Evolutionary conservation across 2,329 filamentous ascomycete genomes (phyloP), one percentile per base, ranked within the genome.

Genomic region (Fusarium marasasianum): DNA sequence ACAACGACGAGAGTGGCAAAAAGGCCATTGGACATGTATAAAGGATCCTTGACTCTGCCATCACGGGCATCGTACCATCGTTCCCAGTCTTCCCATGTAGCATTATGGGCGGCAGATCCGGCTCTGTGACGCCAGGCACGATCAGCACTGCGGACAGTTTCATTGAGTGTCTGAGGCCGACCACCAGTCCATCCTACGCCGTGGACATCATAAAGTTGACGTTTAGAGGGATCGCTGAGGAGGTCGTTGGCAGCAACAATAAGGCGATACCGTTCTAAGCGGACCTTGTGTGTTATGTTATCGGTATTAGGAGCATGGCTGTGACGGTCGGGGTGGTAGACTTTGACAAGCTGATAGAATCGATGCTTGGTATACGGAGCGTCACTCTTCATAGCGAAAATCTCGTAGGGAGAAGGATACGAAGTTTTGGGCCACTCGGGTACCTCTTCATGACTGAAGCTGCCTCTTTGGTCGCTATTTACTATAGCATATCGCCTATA

Each of bases 71-170:
- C 86, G 76, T 93, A 89, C 91, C 93, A 97, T 50, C 87, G 88
- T 84, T 98, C 94, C 95, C 95, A 98, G 81, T 99, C 96, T 81
- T 99, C 96, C 96, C 96, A 99, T 0, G 96, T 98, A 2, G 94
- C 96, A 81, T 98, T 98, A 76, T 84, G 83, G 57, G 87, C 87
- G 18, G 89, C 81, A 62, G 83, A 88, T 31, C 85, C 85, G 1
- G 86, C 84, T 40, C 80, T 80, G 20, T 83, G 77, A 41, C 88
- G 85, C 89, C 89, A 91, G 9, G 82, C 79, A 31, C 79, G 81
- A 71, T 90, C 85, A 22, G 83, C 81, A 6, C 81, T 73, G 44
- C 86, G 80, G 4, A 79, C 65, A 22, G 69, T 69, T 26, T 81
- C 80, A 57, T 83, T 80, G 73, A 84, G 79, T 59, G 92, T 74